Evolutionary conservation across 306 rosid species (phyloP).

Genomic region (Citrullus colocynthis): DNA sequence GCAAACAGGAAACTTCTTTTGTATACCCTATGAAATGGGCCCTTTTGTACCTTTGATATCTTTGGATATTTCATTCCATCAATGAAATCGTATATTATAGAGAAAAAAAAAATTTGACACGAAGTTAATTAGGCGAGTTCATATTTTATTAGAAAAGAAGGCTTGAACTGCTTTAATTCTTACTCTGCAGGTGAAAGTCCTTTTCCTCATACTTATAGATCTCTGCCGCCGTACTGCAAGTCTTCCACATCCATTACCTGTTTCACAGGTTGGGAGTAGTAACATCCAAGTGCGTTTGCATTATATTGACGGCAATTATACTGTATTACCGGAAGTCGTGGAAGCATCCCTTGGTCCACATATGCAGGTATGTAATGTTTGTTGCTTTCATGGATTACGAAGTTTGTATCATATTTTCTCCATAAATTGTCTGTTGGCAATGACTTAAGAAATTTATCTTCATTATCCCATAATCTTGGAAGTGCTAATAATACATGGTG

Average conservation of each 20-base stretch:
- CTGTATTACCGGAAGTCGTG: constrained; percentile 86
- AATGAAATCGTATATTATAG: no score
- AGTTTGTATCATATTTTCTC: background rate
- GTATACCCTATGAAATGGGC: no score
- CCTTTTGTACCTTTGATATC: no score
- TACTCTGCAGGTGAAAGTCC: constrained; percentile 62
- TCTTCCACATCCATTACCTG: constrained; percentile 70
- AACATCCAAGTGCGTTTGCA: constrained; percentile 88
- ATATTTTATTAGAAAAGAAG: background rate
- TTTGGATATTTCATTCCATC: no score
- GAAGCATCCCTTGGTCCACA: constrained; percentile 93
- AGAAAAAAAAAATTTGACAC: background rate
- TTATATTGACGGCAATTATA: constrained; percentile 86
- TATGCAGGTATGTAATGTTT: constrained; percentile 56
- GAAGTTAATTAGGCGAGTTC: background rate
- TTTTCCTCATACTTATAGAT: constrained; percentile 77
- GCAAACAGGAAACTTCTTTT: no score
- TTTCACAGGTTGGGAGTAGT: constrained; percentile 82
- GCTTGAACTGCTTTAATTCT: constrained; percentile 14
- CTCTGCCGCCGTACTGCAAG: constrained; percentile 73
- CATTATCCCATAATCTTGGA: background rate
- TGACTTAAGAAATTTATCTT: background rate
- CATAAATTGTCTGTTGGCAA: background rate
- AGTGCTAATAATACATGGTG: background rate
- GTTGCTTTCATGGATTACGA: background rate